Base-by-base conservation (phyloP, 257 asterid genomes). In the Penstemon davidsonii region DNA sequence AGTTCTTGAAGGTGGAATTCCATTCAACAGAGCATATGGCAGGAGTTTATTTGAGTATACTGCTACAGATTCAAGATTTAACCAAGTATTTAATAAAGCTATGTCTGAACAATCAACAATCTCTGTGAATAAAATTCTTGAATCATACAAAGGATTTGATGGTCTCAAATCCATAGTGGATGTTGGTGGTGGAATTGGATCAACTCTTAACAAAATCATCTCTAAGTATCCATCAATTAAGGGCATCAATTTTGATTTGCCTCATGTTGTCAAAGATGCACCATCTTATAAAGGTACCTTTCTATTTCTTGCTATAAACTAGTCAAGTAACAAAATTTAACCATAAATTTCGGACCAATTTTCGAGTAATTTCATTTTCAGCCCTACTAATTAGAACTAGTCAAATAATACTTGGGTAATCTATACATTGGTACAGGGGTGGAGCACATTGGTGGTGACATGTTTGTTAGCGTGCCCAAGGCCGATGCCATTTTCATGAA, bases 121-220 rank as follows among this genome's bases (percentile, higher is more conserved):
- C 2, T 36, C 79, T 7, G 76, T 78, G 83, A 88, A 81, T 62
- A 76, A 72, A 57, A 76, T 88, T 70, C 75, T 86, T 3, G 80
- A 84, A 4, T 76, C 19, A 0, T 88, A 86, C 78, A 64, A 76
- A 5, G 96, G 94, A 0, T 89, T 86, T 25, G 84, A 81, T 42
- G 85, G 90, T 19, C 70, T 87, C 0, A 53, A 72, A 1, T 69
- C 87, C 2, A 38, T 89, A 3, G 88, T 86, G 8, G 96, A 89
- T 60, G 88, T 86, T 8, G 96, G 94, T 6, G 94, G 96, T 8
- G 96, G 96, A 51, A 83, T 62, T 0, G 94, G 90, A 11, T 79
- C 94, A 15, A 70, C 87, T 0, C 70, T 82, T 0, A 77, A 66
- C 12, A 75, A 73, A 82, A 88, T 88, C 11, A 40, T 72, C 7